Evolutionary conservation across 108 stramenopile species (phyloP).

Genomic region (Fragilariopsis cylindrus): DNA sequence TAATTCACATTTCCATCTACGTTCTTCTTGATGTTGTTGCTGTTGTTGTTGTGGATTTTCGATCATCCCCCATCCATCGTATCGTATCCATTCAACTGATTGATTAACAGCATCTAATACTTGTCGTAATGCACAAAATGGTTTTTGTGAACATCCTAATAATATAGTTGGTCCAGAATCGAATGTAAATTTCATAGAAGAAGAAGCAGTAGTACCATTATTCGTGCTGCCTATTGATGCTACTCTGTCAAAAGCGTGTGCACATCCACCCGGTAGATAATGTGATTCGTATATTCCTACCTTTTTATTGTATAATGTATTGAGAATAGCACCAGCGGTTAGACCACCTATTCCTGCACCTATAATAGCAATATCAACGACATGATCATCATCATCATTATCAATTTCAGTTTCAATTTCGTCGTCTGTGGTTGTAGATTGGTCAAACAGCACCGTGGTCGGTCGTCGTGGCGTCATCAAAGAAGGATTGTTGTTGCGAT

Average conservation of each 20-base stretch:
- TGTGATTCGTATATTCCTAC: slow-evolving; percentile 91
- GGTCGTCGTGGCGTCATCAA: too few species aligned
- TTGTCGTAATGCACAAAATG: slow-evolving; percentile 85
- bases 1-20: slow-evolving; percentile 81
- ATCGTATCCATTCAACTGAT: slow-evolving; percentile 84
- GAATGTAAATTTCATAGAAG: slow-evolving; percentile 54
- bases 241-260: slow-evolving; percentile 82
- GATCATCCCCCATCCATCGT: slow-evolving; percentile 93
- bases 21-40: slow-evolving; percentile 12
- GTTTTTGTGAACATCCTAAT: slow-evolving; percentile 70
- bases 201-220: background rate
- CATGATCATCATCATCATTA: slow-evolving; percentile 1
- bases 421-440: background rate
- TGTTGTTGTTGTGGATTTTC: slow-evolving; percentile 55
- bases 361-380: slow-evolving; percentile 80
- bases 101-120: slow-evolving; percentile 82
- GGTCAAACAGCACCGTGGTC: too few species aligned
- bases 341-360: slow-evolving; percentile 91
- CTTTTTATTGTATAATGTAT: slow-evolving; percentile 77
- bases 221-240: slow-evolving; percentile 22
- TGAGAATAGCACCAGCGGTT: slow-evolving; percentile 86
- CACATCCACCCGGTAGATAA: slow-evolving; percentile 88
- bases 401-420: background rate
- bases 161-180: slow-evolving; percentile 92
- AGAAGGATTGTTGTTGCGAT: too few species aligned